phyloP scores from a whole-genome alignment of 2,329 filamentous ascomycete species.

The Ilyonectria destructans region DNA sequence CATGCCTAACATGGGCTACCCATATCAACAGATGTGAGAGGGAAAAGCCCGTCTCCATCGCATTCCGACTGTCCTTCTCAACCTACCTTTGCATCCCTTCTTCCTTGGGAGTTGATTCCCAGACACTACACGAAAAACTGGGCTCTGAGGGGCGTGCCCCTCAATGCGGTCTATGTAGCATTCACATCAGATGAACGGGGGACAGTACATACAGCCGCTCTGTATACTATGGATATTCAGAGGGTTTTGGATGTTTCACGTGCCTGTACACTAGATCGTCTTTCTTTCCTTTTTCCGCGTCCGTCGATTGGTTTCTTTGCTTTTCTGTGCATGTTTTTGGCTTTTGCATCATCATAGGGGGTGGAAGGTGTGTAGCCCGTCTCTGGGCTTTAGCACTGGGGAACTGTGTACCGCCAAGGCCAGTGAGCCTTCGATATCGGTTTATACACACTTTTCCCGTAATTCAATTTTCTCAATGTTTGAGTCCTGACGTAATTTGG shows the following conservation, averaged over 20 bases:
- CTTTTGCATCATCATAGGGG: conserved; percentile 22
- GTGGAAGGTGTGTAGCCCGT: conserved; percentile 12
- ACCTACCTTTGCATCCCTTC: neutral
- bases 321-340: conserved; percentile 23
- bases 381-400: conserved; percentile 15
- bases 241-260: conserved; percentile 44
- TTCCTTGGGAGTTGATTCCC: conserved; percentile 17
- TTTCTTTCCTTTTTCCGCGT: conserved; percentile 19
- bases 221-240: conserved; percentile 45
- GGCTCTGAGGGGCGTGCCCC: conserved; percentile 12
- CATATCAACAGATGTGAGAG: conserved; percentile 42
- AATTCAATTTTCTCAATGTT: conserved; percentile 18
- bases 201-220: conserved; percentile 44
- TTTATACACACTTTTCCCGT: conserved; percentile 21
- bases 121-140: conserved; percentile 30
- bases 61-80: conserved; percentile 8
- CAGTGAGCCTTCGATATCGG: conserved; percentile 20
- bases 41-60: neutral
- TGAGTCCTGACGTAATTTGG: neutral
- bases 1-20: conserved; percentile 51
- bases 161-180: conserved; percentile 35
- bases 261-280: conserved; percentile 45
- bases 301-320: conserved; percentile 16
- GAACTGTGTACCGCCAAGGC: conserved; percentile 21
- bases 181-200: conserved; percentile 28